Conservation (phyloP, 225 moss, liverwort and hornwort genomes). For the Pseudoscleropodium purum region DNA sequence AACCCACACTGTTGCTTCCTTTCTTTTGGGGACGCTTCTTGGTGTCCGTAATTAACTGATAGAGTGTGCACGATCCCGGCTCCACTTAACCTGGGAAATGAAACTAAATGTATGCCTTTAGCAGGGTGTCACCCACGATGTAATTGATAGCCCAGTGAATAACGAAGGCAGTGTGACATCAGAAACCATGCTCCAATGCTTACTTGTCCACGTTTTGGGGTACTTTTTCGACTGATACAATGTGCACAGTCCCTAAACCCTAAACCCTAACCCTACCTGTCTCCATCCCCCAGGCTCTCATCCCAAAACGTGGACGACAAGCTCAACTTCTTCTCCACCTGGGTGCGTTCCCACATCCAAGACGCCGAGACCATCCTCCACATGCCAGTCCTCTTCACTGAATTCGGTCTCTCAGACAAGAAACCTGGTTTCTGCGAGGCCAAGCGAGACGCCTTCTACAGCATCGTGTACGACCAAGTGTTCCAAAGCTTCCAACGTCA, state of each 20-base stretch:
- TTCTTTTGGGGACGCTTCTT: no score
- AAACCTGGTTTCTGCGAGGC: conserved; percentile 19
- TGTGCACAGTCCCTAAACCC: neutral
- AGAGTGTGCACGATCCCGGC: neutral
- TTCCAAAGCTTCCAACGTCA: conserved; percentile 8
- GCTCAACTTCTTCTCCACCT: conserved; percentile 41
- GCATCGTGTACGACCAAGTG: conserved; percentile 50
- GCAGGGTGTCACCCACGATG: neutral
- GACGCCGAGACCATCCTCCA: conserved; percentile 33
- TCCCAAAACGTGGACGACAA: conserved; percentile 32
- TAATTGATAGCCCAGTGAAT: neutral
- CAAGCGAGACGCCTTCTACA: conserved; percentile 32
- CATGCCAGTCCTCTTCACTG: conserved; percentile 69
- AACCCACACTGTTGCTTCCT: no score
- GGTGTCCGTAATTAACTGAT: neutral
- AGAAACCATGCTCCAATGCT: neutral
- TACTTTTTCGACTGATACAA: no score
- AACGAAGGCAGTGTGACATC: neutral
- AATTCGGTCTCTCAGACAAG: conserved; percentile 49
- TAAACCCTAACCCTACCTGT: neutral
- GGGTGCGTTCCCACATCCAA: conserved; percentile 47
- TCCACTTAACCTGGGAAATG: no score
- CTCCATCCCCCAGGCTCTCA: conserved; percentile 28
- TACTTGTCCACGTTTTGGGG: neutral
- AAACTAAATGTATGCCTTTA: neutral